A percentile compares a stretch with the other conserved stretches of the same genome.
Conservation (phyloP, 2,329 filamentous ascomycete species). For the Lachnellula arida region DNA sequence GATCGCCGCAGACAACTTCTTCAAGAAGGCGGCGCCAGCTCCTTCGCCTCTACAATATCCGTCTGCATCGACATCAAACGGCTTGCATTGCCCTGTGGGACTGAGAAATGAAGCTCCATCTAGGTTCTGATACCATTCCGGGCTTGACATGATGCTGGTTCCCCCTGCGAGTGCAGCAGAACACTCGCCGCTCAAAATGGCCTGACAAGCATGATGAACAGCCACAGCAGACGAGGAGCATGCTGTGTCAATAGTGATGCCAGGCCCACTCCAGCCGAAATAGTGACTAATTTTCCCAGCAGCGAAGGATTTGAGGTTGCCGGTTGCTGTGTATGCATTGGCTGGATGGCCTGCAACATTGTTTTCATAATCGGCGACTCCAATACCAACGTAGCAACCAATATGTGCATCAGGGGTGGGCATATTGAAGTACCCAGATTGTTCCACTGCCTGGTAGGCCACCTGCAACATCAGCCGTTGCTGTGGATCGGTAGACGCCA, state of each 20-base stretch:
- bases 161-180: conserved; percentile 22
- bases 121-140: not conserved
- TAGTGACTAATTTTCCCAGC: conserved; percentile 4
- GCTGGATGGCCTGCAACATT: conserved; percentile 2
- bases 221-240: conserved; percentile 52
- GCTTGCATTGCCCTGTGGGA: not conserved
- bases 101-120: not conserved
- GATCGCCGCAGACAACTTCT: not conserved
- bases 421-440: conserved; percentile 1
- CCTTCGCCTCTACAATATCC: not conserved
- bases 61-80: not conserved
- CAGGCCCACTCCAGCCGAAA: conserved; percentile 47
- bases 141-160: conserved; percentile 1
- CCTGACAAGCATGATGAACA: conserved; percentile 47
- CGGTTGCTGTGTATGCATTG: conserved; percentile 6
- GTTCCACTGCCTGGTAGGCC: conserved; percentile 10
- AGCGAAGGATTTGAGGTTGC: conserved; percentile 1
- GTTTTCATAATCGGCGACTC: conserved; percentile 1
- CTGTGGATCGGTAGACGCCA: conserved; percentile 24
- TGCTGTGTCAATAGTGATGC: conserved; percentile 57
- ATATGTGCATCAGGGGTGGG: not conserved
- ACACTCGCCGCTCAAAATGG: conserved; percentile 39
- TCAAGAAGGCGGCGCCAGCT: not conserved
- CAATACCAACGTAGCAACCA: conserved; percentile 6
- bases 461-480: conserved; percentile 12